phyloP scores from a whole-genome alignment of 768 basidiomycete species.

The Filobasidium floriforme region DNA sequence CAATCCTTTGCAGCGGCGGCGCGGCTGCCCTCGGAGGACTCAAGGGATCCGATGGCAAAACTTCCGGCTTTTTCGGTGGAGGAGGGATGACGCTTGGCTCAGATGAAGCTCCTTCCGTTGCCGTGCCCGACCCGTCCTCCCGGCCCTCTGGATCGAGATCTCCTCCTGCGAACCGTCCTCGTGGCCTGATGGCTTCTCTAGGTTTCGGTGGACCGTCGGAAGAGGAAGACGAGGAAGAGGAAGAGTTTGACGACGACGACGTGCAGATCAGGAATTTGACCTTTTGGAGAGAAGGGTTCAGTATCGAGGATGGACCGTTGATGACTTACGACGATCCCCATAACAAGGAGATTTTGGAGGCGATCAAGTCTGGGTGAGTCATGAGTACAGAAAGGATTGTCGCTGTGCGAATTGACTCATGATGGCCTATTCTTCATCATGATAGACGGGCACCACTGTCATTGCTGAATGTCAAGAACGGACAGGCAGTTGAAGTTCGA shows the following conservation, averaged over 20 bases:
- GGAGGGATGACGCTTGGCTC: constrained; percentile 78
- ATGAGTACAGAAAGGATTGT: constrained; percentile 15
- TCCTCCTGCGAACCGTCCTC: neutral
- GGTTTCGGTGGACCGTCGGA: constrained; percentile 10
- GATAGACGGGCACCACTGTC: constrained; percentile 67
- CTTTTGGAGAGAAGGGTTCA: constrained; percentile 91
- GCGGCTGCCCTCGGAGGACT: neutral
- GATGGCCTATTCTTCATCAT: neutral
- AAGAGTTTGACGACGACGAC: constrained; percentile 50
- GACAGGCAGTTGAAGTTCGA: constrained; percentile 77
- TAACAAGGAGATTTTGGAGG: constrained; percentile 60
- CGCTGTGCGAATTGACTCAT: neutral
- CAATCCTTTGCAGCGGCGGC: neutral
- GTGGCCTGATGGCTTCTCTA: constrained; percentile 9
- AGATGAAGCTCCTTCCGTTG: constrained; percentile 42
- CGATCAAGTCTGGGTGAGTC: constrained; percentile 69
- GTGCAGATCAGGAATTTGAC: constrained; percentile 66
- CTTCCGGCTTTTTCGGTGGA: constrained; percentile 52
- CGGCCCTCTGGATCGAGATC: constrained; percentile 3
- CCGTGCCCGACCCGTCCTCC: constrained; percentile 22
- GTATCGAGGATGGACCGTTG: constrained; percentile 78
- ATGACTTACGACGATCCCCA: constrained; percentile 73
- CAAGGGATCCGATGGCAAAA: neutral
- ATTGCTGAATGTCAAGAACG: constrained; percentile 62
- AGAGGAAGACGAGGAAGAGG: constrained; percentile 30